Base-by-base conservation (phyloP, 148 eudicot species). In the Spergularia marina region DNA sequence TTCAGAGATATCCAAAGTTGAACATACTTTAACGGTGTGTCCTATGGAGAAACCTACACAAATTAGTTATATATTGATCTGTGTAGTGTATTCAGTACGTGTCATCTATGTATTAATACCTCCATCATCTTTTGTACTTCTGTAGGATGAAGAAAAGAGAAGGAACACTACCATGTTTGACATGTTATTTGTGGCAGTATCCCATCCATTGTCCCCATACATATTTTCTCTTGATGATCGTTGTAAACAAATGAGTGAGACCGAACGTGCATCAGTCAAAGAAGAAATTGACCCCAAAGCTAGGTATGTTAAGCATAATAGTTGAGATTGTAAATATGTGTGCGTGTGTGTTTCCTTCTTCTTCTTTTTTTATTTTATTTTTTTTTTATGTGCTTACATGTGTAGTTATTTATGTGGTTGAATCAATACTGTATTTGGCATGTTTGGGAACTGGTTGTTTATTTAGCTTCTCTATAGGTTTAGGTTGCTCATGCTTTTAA, bases 211-310 rank as follows among this genome's bases (percentile, higher is more conserved):
- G 36, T 90, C 98, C 54, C 94, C 96, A 23, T 92, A 89, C 77
- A 90, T 94, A 58, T 94, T 85, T 79, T 87, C 97, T 68, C 91
- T 94, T 72, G 87, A 92, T 84, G 98, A 90, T 64, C 96, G 92
- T 23, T 90, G 87, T 75, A 94, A 89, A 81, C 88, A 87, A 77
- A 80, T 92, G 83, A 52, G 85, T n/a, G 89, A 80, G 23, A 72
- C 72, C 60, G 92, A 92, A 70, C 82, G 91, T 55, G 67, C 61
- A 82, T 72, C 80, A 70, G 84, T 82, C 57, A 87, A 65, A 76
- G 97, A 92, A 82, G 81, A 74, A 75, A 74, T 92, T 63, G 91
- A 94, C 76, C 90, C 97, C 34, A 80, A 67, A 62, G 94, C 97
- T 77, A 90, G 97, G 98, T 94, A 80, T 76, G 89, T 79, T 68